Evolutionary conservation across 768 basidiomycete species (phyloP), one percentile per base, ranked within the genome.

Genomic region (Albatrellus ellisii): DNA sequence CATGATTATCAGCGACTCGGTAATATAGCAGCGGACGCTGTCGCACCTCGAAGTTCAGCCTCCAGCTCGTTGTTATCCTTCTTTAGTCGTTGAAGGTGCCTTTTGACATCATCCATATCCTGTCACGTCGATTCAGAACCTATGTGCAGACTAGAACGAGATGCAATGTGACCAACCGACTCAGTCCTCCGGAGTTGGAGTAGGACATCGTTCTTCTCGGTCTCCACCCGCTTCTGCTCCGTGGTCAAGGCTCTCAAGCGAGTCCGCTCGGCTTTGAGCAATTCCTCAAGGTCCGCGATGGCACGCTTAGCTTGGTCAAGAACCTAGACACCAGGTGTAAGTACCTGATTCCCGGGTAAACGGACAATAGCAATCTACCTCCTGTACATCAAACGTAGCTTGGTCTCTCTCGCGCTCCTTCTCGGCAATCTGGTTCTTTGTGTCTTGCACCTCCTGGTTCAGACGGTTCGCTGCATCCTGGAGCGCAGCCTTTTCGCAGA

Each of bases 61-160:
- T 88, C 85, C 21, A 90, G 64, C 15, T 74, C 73, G 20, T 75
- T 68, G 48, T 80, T 88, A 52, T 85, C 79, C 44, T 75, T 72
- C 59, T 85, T 89, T 58, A 74, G 63, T 42, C 66, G 68, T 33
- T 78, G 73, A 6, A 88, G 57, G 26, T 89, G 77, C 10, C 68
- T 58, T 48, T 75, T 78, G 32, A 89, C 72, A 39, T 79, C 81
- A 20, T 80, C 74, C 73, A 89, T 85, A 52, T 86, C 84, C 84
- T 88, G 50, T 22, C 35, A 39, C 5, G 52, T 7, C 20, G 2
- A n/a, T n/a, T 26, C 14, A 43, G 11, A 4, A 21, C 1, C 15
- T 3, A 36, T 38, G 31, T 2, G 4, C 17, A 6, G 12, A 41
- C n/a, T n/a, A n/a, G n/a, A n/a, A 12, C 39, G 1, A n/a, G 21